These are phyloP conservation scores for Arachnomyces sp. DNA, from an alignment of 2,329 filamentous ascomycete genomes.

Conservation along the genomic window DNA sequence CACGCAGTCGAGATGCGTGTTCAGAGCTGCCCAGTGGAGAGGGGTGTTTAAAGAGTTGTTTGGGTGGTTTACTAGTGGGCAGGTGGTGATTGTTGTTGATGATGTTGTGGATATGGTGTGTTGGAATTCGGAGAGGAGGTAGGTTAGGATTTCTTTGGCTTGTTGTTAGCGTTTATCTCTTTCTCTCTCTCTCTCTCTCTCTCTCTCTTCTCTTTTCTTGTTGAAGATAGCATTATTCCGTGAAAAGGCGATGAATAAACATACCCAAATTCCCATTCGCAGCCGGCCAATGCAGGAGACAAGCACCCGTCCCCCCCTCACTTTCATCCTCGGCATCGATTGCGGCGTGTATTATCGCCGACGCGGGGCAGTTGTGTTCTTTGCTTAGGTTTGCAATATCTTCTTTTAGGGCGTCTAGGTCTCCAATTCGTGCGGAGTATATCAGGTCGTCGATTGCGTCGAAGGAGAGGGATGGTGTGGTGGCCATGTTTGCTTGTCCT, in stretches of 20 bases:
- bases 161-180: background rate
- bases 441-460: constrained; percentile 88
- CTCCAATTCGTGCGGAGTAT: constrained; percentile 73
- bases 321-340: constrained; percentile 70
- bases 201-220: no score
- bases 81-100: constrained; percentile 12
- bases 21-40: constrained; percentile 87
- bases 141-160: constrained; percentile 38
- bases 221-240: background rate
- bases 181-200: no score
- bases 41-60: constrained; percentile 85
- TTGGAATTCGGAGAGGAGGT: constrained; percentile 37
- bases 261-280: constrained; percentile 80
- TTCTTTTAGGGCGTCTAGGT: constrained; percentile 57
- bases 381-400: constrained; percentile 53
- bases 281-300: constrained; percentile 74
- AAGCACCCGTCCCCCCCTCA: constrained; percentile 43
- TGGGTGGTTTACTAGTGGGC: constrained; percentile 38
- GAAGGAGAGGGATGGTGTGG: constrained; percentile 47
- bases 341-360: constrained; percentile 60
- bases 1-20: constrained; percentile 74
- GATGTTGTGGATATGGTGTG: constrained; percentile 6
- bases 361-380: constrained; percentile 51
- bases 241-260: constrained; percentile 15
- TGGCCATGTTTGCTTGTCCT: constrained; percentile 12